phyloP scores from a whole-genome alignment of 2,329 filamentous ascomycete species.

The Penicillium sp. region DNA sequence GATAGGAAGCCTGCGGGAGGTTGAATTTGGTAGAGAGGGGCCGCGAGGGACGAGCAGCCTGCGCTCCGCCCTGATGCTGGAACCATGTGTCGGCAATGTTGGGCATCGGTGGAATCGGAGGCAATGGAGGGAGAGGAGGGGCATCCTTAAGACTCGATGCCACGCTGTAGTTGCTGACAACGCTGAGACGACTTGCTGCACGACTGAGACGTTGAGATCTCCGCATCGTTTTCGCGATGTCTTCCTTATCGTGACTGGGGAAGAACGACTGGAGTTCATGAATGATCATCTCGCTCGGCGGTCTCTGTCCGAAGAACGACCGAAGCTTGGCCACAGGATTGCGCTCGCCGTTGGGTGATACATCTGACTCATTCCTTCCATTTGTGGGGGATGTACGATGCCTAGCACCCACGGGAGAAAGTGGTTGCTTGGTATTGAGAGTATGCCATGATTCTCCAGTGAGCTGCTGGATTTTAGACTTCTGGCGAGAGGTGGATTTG shows the following conservation, averaged over 20 bases:
- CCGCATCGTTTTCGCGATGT: slow-evolving; percentile 92
- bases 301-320: slow-evolving; percentile 83
- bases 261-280: slow-evolving; percentile 97
- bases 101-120: slow-evolving; percentile 62
- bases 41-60: slow-evolving; percentile 48
- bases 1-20: slow-evolving; percentile 60
- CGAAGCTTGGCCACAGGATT: slow-evolving; percentile 38
- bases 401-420: slow-evolving; percentile 62
- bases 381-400: slow-evolving; percentile 23
- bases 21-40: slow-evolving; percentile 59
- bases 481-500: slow-evolving; percentile 67
- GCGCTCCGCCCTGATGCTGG: slow-evolving; percentile 49
- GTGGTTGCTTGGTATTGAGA: slow-evolving; percentile 70
- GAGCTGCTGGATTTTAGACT: slow-evolving; percentile 82
- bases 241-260: slow-evolving; percentile 86
- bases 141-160: slow-evolving; percentile 90
- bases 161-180: slow-evolving; percentile 88
- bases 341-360: slow-evolving; percentile 28
- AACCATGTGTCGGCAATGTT: slow-evolving; percentile 95
- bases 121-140: slow-evolving; percentile 46
- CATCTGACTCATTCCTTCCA: slow-evolving; percentile 25
- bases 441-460: slow-evolving; percentile 77
- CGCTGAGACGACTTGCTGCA: slow-evolving; percentile 86
- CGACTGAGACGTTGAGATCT: slow-evolving; percentile 86
- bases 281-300: slow-evolving; percentile 94